Evolutionary conservation across 2,329 filamentous ascomycete genomes (phyloP), one percentile per base, ranked within the genome.

Genomic region (Harringtonia aguacate): DNA sequence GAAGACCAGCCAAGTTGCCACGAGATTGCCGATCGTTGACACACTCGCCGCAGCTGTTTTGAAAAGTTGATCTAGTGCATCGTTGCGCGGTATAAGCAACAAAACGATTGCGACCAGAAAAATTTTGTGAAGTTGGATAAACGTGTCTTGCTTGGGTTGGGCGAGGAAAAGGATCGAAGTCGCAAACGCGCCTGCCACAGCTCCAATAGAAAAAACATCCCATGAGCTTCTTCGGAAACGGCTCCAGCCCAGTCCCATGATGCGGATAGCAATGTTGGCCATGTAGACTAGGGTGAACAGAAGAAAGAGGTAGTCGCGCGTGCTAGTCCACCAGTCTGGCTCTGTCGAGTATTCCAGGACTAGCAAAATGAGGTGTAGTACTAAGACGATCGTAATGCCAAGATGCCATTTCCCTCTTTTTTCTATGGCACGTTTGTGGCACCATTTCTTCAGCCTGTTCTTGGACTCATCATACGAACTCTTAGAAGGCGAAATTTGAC

Each of bases 31-130:
- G 53, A 98, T 98, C 17, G 86, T 81, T 3, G 86, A 83, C 53
- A 98, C 66, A 78, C 86, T 94, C 43, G 90, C 92, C 12, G 92
- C 92, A 0, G 90, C 94, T 2, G 94, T 98, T 63, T 98, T 98
- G 77, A 98, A 98, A 0, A 98, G 77, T 60, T 98, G 92, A 59
- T 98, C 94, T 20, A 98, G 75, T 40, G 94, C 89, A 55, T 98
- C 94, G 59, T 98, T 98, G 41, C 94, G 79, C 1, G 92, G 92
- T 48, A 98, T 98, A 29, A 98, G 75, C 41, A 98, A 70, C 9
- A 97, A 72, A 3, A 92, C 81, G 44, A 97, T 84, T 9, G 86
- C 83, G 18, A 97, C 92, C 28, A 98, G 73, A 61, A 94, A 95
- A 48, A 94, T 77, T 63, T 98, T 98, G 69, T 97, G 88, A 28